These are phyloP conservation scores for Camellia sinensis DNA, from an alignment of 148 eudicot species.

Conservation along the genomic window DNA sequence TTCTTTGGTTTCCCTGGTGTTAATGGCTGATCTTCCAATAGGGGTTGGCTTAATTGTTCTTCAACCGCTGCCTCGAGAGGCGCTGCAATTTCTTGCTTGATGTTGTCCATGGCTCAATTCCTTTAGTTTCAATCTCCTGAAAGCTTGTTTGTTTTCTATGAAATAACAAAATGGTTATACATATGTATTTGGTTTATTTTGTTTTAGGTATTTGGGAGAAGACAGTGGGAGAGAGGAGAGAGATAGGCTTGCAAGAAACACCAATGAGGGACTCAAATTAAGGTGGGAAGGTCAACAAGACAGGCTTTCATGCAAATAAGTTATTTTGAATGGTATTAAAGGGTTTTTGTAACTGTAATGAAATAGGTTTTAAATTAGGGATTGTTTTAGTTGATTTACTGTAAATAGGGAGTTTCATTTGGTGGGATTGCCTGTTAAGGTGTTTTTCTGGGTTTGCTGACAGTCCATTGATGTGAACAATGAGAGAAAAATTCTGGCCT, in stretches of 20 bases:
- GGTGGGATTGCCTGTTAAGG: too few species aligned
- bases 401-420: slow-evolving; percentile 11
- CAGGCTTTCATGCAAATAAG: slow-evolving; percentile 4
- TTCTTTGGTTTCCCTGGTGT: slow-evolving; percentile 29
- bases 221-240: not conserved
- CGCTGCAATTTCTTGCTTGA: slow-evolving; percentile 7
- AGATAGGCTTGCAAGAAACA: not conserved
- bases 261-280: not conserved
- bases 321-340: not conserved
- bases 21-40: slow-evolving; percentile 22
- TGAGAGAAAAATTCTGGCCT: not conserved
- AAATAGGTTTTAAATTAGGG: not conserved
- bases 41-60: slow-evolving; percentile 36
- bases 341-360: slow-evolving; percentile 6
- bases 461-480: not conserved
- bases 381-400: not conserved
- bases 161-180: too few species aligned
- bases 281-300: not conserved
- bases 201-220: not conserved
- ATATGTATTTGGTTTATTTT: not conserved
- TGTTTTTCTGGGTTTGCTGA: not conserved
- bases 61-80: slow-evolving; percentile 13
- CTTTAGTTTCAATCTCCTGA: not conserved
- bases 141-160: not conserved
- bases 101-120: slow-evolving; percentile 10